Percentiles rank a stretch among this genome's conserved stretches.
These are phyloP conservation scores for Skeletonema grethae DNA, from an alignment of 108 stramenopile species.

Conservation along the genomic window DNA sequence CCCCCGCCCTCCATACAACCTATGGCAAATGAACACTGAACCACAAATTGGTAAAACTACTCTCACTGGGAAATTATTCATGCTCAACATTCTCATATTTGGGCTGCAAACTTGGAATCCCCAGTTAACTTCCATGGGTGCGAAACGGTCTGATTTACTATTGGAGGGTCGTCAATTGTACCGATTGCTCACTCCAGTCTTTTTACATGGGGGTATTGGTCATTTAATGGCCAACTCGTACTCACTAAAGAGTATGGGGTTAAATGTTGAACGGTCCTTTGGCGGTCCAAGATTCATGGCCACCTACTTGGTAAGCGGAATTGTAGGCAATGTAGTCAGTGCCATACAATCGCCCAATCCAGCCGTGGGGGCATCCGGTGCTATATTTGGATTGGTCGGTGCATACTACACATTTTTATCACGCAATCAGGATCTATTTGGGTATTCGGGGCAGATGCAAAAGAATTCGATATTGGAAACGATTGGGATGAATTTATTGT, in stretches of 20 bases:
- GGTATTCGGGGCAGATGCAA: slow-evolving; percentile 37
- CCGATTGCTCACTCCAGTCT: slow-evolving; percentile 74
- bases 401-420: slow-evolving; percentile 74
- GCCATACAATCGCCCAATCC: slow-evolving; percentile 74
- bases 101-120: slow-evolving; percentile 63
- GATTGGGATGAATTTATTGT: slow-evolving; percentile 45
- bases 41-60: slow-evolving; percentile 22
- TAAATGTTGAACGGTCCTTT: slow-evolving; percentile 63
- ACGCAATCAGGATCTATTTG: slow-evolving; percentile 65
- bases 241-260: slow-evolving; percentile 65
- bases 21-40: slow-evolving; percentile 27
- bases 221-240: slow-evolving; percentile 78
- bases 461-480: slow-evolving; percentile 40
- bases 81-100: slow-evolving; percentile 60
- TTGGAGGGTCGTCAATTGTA: slow-evolving; percentile 71
- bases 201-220: slow-evolving; percentile 70
- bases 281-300: slow-evolving; percentile 60
- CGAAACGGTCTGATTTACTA: slow-evolving; percentile 72
- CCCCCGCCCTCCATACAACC: slow-evolving; percentile 37
- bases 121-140: slow-evolving; percentile 57
- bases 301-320: slow-evolving; percentile 70
- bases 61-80: slow-evolving; percentile 30
- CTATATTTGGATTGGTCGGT: slow-evolving; percentile 83
- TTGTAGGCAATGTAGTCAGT: slow-evolving; percentile 71
- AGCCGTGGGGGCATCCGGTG: slow-evolving; percentile 79